Evolutionary conservation across 805 yeast species (phyloP).

Genomic region (Yarrowia divulgata): DNA sequence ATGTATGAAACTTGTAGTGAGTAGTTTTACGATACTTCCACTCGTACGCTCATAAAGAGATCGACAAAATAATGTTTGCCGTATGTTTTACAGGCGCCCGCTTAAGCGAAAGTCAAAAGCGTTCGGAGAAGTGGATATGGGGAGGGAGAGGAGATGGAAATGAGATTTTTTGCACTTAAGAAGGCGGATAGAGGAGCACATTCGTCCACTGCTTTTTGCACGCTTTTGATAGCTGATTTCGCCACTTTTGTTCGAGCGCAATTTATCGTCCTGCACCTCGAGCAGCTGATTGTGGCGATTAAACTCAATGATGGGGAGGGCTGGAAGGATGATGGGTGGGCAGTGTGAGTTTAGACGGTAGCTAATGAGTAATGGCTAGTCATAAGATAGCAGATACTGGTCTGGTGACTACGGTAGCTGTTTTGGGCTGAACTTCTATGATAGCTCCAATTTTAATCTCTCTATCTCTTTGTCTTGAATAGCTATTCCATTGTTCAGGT

Average conservation of each 20-base stretch:
- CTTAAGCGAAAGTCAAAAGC: slow-evolving; percentile 14
- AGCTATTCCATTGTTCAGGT: too few relatives aligned
- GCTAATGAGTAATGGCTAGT: too few relatives aligned
- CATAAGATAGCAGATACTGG: too few relatives aligned
- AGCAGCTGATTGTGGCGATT: slow-evolving; percentile 32
- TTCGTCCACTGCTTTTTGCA: neutral
- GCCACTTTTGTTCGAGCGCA: slow-evolving; percentile 5
- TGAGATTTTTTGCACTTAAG: neutral
- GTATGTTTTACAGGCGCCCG: slow-evolving; percentile 9
- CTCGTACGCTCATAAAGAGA: slow-evolving; percentile 5
- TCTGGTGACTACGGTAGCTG: too few relatives aligned
- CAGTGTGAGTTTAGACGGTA: too few relatives aligned
- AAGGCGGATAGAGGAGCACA: too few relatives aligned
- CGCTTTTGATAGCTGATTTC: neutral
- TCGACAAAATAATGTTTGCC: slow-evolving; percentile 24
- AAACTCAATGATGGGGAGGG: neutral
- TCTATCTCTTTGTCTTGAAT: too few relatives aligned
- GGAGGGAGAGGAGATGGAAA: neutral
- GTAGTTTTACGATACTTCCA: neutral
- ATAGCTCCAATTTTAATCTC: too few relatives aligned
- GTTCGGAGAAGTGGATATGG: neutral
- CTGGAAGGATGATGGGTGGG: neutral
- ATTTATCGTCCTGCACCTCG: slow-evolving; percentile 4
- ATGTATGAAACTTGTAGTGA: too few relatives aligned
- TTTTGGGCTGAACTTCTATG: too few relatives aligned